phyloP scores from a whole-genome alignment of 495 filamentous ascomycete species.

The Penicillium taxi region DNA sequence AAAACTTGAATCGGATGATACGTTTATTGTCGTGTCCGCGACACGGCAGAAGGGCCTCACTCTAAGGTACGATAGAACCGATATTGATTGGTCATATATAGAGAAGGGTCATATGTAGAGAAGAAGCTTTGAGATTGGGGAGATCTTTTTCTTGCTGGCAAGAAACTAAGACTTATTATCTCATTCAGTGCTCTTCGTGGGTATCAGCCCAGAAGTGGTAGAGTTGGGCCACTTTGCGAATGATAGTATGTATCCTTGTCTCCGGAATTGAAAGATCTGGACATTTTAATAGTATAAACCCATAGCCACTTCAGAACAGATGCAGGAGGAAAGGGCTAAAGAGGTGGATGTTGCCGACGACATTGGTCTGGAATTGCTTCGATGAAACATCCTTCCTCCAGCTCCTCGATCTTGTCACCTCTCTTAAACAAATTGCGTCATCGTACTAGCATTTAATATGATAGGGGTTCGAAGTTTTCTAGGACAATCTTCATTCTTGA shows the following conservation, averaged over 20 bases:
- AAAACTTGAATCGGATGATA: slow-evolving; percentile 12
- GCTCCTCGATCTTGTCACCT: neutral
- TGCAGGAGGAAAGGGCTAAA: neutral
- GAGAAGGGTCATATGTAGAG: slow-evolving; percentile 12
- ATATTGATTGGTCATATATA: slow-evolving; percentile 11
- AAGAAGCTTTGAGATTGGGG: slow-evolving; percentile 10
- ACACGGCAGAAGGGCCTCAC: slow-evolving; percentile 7
- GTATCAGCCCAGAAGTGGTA: no score
- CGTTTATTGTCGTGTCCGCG: slow-evolving; percentile 11
- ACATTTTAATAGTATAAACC: no score
- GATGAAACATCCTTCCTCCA: neutral
- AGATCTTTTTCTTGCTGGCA: slow-evolving; percentile 9
- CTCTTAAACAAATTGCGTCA: neutral
- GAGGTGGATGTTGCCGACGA: neutral
- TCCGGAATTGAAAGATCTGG: no score
- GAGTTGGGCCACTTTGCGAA: no score
- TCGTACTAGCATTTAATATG: no score
- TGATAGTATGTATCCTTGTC: no score
- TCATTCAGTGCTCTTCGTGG: no score
- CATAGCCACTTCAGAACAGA: no score
- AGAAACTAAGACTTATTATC: slow-evolving; percentile 11
- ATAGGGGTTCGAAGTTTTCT: no score
- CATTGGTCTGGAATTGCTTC: neutral
- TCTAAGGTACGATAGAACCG: slow-evolving; percentile 7
- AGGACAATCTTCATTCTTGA: no score